Evolutionary conservation across 2,329 filamentous ascomycete species (phyloP).

Genomic region (Emmonsia crescens): DNA sequence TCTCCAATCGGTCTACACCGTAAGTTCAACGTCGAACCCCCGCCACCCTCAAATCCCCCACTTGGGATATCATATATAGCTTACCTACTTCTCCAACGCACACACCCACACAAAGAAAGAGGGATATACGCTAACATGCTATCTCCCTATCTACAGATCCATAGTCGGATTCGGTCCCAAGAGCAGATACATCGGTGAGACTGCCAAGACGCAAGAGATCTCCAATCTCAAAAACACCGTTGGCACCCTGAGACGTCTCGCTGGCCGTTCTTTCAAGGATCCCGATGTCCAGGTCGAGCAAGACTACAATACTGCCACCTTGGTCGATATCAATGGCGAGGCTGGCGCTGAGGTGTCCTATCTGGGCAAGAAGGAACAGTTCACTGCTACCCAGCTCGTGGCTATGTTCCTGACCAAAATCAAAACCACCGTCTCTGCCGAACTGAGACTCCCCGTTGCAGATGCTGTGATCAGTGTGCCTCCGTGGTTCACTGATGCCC

Average conservation of each 20-base stretch:
- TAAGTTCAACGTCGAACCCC: conserved; percentile 46
- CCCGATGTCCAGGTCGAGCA: conserved; percentile 91
- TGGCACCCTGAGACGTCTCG: conserved; percentile 80
- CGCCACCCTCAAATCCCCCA: not conserved
- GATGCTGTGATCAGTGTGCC: conserved; percentile 92
- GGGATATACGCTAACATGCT: not conserved
- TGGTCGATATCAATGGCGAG: conserved; percentile 86
- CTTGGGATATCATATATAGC: not conserved
- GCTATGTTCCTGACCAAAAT: conserved; percentile 96
- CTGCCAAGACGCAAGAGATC: conserved; percentile 97
- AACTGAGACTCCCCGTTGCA: conserved; percentile 82
- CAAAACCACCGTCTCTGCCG: conserved; percentile 72
- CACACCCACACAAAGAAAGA: not conserved
- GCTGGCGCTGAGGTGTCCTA: conserved; percentile 91
- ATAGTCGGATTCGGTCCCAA: conserved; percentile 93
- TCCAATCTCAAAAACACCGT: conserved; percentile 99
- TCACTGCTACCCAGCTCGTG: conserved; percentile 84
- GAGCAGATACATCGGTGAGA: conserved; percentile 84
- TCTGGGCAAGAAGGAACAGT: conserved; percentile 87
- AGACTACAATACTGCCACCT: conserved; percentile 72
- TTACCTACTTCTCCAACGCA: not conserved
- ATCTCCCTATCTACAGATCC: conserved; percentile 46
- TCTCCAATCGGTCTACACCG: conserved; percentile 96
- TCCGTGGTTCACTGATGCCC: conserved; percentile 91
- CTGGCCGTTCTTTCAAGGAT: conserved; percentile 75